phyloP scores from a whole-genome alignment of 257 asterid genomes.

The Anisodus acutangulus region DNA sequence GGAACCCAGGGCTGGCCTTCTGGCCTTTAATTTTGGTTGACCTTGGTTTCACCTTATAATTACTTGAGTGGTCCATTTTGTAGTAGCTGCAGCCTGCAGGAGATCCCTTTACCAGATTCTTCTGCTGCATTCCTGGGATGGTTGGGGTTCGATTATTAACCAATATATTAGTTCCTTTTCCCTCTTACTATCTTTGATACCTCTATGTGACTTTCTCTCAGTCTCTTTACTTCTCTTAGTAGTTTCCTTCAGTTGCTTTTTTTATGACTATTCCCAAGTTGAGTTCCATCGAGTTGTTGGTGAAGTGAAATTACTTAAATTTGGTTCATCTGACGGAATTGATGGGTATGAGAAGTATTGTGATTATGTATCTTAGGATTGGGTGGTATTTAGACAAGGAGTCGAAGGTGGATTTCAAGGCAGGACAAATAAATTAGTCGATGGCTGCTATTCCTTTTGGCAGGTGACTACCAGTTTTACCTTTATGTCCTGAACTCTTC shows the following conservation, averaged over 20 bases:
- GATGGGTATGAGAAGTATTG: slow-evolving; percentile 4
- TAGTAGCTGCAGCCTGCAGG: neutral
- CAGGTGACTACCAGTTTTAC: slow-evolving; percentile 59
- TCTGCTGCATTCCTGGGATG: slow-evolving; percentile 7
- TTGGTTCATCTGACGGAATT: neutral
- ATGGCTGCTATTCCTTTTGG: slow-evolving; percentile 99
- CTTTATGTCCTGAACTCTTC: neutral
- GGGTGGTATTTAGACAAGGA: slow-evolving; percentile 97
- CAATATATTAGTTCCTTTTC: neutral
- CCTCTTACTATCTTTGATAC: neutral
- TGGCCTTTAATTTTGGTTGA: neutral
- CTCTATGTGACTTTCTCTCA: neutral
- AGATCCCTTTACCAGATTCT: neutral
- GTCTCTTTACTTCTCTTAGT: slow-evolving; percentile 23
- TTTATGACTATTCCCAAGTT: slow-evolving; percentile 1
- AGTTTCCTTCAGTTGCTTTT: neutral
- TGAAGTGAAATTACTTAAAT: slow-evolving; percentile 18
- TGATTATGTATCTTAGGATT: slow-evolving; percentile 63
- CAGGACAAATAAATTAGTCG: slow-evolving; percentile 95
- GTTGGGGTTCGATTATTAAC: slow-evolving; percentile 12
- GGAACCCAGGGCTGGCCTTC: neutral
- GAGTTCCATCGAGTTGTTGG: neutral
- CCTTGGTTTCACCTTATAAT: neutral
- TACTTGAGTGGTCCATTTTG: neutral
- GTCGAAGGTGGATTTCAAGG: slow-evolving; percentile 98